Evolutionary conservation across 257 asterid species (phyloP).

Genomic region (Galeopsis tetrahit): DNA sequence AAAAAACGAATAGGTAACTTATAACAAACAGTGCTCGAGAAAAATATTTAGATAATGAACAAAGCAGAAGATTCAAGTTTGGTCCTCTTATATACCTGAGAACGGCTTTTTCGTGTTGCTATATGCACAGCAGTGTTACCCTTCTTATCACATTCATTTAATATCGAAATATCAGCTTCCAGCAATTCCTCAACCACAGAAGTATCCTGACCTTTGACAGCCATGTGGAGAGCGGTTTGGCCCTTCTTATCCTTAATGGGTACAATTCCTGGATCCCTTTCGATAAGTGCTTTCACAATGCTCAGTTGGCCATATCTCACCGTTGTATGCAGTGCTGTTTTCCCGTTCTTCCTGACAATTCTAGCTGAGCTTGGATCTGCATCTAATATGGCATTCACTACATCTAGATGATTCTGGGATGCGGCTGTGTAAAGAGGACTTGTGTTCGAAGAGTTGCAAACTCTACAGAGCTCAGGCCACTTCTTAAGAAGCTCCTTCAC

Average conservation of each 20-base stretch:
- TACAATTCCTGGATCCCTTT: constrained; percentile 74
- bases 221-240: constrained; percentile 99
- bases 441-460: constrained; percentile 87
- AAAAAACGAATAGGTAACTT: too few species aligned
- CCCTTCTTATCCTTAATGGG: constrained; percentile 90
- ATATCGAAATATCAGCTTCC: constrained; percentile 72
- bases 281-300: constrained; percentile 74
- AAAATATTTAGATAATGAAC: not conserved
- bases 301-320: constrained; percentile 78
- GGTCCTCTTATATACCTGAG: constrained; percentile 58
- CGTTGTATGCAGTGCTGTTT: constrained; percentile 90
- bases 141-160: constrained; percentile 90
- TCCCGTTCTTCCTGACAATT: constrained; percentile 90
- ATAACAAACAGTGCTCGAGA: not conserved
- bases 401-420: constrained; percentile 69
- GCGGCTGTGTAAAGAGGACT: constrained; percentile 98
- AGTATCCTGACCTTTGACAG: constrained; percentile 90
- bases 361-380: constrained; percentile 63
- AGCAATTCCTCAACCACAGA: constrained; percentile 76
- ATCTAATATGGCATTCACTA: constrained; percentile 86
- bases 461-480: constrained; percentile 97
- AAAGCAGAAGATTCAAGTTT: constrained; percentile 7
- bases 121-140: constrained; percentile 93
- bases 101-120: constrained; percentile 87
- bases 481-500: constrained; percentile 59